Percentiles rank a stretch among this genome's conserved stretches.
Conservation (phyloP, 805 yeast species). For the Wickerhamomyces xylosicus region DNA sequence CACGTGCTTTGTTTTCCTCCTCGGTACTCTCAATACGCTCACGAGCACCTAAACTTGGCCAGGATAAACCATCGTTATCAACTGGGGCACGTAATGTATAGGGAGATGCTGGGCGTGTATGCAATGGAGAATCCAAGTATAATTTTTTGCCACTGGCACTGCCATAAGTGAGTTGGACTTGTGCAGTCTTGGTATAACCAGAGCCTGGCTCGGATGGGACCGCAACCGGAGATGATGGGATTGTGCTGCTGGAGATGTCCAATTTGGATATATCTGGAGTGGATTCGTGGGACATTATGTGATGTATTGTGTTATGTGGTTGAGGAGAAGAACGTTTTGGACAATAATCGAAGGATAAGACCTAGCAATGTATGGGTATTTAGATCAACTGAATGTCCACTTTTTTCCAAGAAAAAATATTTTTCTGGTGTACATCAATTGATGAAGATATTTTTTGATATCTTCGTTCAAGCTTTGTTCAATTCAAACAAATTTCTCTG, state of each 20-base stretch:
- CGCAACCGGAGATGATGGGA: slow-evolving; percentile 6
- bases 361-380: too few species aligned
- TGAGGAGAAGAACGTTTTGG: too few species aligned
- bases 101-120: slow-evolving; percentile 73
- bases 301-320: too few species aligned
- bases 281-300: background rate
- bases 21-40: slow-evolving; percentile 57
- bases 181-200: slow-evolving; percentile 14
- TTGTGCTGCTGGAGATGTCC: slow-evolving; percentile 2
- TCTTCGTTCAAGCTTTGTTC: too few species aligned
- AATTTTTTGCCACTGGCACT: slow-evolving; percentile 4
- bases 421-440: too few species aligned
- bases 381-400: too few species aligned
- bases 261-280: slow-evolving; percentile 9
- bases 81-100: slow-evolving; percentile 78
- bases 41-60: slow-evolving; percentile 89
- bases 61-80: slow-evolving; percentile 83
- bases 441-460: too few species aligned
- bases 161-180: slow-evolving; percentile 7
- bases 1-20: slow-evolving; percentile 58
- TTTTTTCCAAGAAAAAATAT: too few species aligned
- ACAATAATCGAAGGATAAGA: too few species aligned
- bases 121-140: slow-evolving; percentile 42
- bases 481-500: too few species aligned
- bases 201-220: slow-evolving; percentile 9